Conservation (phyloP, 1,139 yeast species). For the Candida sojae region DNA sequence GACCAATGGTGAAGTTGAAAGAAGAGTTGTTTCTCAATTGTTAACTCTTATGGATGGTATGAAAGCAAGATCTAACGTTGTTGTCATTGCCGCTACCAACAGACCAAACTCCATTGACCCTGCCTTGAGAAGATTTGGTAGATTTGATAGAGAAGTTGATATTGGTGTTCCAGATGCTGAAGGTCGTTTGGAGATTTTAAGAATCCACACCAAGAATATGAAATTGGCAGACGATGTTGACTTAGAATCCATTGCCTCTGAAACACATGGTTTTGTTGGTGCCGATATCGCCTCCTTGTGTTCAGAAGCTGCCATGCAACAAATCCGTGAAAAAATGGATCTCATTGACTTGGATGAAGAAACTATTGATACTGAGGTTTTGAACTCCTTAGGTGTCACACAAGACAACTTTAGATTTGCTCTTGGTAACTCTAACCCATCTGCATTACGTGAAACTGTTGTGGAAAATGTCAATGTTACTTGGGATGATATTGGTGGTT, state of each 20-base stretch:
- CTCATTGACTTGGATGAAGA: conserved; percentile 96
- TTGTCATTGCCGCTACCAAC: conserved; percentile 87
- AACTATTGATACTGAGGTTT: conserved; percentile 94
- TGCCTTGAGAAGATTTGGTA: conserved; percentile 96
- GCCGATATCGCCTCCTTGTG: conserved; percentile 82
- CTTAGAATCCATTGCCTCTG: conserved; percentile 76
- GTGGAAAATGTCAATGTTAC: conserved; percentile 98
- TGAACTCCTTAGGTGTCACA: conserved; percentile 95
- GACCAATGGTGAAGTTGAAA: conserved; percentile 96
- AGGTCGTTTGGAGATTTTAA: conserved; percentile 94
- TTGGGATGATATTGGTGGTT: conserved; percentile 97
- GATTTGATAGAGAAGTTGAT: conserved; percentile 98
- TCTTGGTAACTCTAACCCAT: conserved; percentile 96
- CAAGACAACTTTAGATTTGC: conserved; percentile 99
- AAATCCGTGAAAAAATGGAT: conserved; percentile 99
- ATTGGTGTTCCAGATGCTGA: conserved; percentile 99
- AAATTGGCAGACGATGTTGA: conserved; percentile 94
- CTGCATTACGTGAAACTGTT: conserved; percentile 98
- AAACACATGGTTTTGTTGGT: conserved; percentile 98
- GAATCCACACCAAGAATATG: conserved; percentile 91
- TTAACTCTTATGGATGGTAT: conserved; percentile 98
- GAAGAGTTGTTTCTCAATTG: conserved; percentile 97
- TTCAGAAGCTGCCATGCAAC: conserved; percentile 95
- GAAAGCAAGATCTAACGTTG: conserved; percentile 97
- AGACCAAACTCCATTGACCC: conserved; percentile 99